phyloP scores from a whole-genome alignment of 345 rosid genomes.

The Moricandia arvensis region DNA sequence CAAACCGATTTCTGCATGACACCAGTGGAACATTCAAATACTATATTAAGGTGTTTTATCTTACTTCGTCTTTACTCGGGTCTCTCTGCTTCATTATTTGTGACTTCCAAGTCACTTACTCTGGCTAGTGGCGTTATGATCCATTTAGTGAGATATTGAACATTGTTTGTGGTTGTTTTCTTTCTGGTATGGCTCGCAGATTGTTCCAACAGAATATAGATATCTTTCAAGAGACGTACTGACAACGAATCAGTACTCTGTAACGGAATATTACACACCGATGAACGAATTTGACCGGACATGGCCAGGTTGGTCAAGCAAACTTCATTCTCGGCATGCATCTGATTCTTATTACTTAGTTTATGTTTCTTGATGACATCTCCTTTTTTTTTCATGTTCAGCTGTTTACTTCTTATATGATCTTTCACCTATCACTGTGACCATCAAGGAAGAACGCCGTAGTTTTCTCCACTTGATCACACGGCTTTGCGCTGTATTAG shows the following conservation, averaged over 20 bases:
- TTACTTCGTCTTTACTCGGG: not conserved
- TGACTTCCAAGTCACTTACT: not conserved
- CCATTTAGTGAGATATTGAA: not conserved
- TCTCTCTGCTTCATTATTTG: not conserved
- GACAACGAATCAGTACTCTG: constrained; percentile 93
- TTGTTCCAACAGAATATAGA: constrained; percentile 96
- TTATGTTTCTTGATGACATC: constrained; percentile 9
- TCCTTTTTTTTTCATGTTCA: constrained; percentile 31
- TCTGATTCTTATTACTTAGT: not conserved
- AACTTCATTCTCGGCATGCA: not conserved
- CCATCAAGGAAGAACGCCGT: constrained; percentile 88
- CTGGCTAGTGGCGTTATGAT: not conserved
- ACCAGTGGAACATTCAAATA: constrained; percentile 94
- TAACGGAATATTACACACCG: constrained; percentile 82
- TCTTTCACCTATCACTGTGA: constrained; percentile 93
- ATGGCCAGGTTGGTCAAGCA: constrained; percentile 82
- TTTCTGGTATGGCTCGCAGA: constrained; percentile 51
- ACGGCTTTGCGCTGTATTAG: constrained; percentile 97
- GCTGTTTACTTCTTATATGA: constrained; percentile 97
- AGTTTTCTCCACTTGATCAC: constrained; percentile 94
- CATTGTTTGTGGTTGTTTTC: not conserved
- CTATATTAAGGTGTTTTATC: constrained; percentile 73
- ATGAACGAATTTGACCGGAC: constrained; percentile 66
- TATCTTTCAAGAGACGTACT: constrained; percentile 79
- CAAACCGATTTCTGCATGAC: constrained; percentile 59